These are phyloP conservation scores for Prunus armeniaca DNA, from an alignment of 306 rosid genomes.

Conservation along the genomic window DNA sequence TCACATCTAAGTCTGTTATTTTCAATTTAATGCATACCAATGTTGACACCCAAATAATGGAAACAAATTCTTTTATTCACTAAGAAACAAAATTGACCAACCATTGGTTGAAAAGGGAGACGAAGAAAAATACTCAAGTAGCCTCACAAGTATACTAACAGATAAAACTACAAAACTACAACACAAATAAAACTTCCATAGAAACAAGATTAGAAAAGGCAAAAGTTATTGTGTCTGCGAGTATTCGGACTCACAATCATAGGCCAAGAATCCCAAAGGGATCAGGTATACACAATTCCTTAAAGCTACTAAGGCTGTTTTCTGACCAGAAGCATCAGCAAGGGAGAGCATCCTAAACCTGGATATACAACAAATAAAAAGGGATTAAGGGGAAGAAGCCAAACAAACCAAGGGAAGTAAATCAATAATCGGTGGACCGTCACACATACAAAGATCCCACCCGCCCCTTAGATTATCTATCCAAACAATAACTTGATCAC, in stretches of 20 bases:
- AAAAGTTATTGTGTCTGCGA: neutral
- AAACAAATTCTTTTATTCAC: too few species aligned
- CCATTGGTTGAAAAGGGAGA: neutral
- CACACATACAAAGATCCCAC: neutral
- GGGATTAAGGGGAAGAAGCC: slow-evolving; percentile 1
- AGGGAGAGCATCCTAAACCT: slow-evolving; percentile 95
- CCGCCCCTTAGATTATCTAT: neutral
- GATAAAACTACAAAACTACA: neutral
- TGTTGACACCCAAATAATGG: too few species aligned
- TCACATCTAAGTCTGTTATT: too few species aligned
- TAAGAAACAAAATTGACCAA: too few species aligned
- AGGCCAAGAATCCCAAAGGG: slow-evolving; percentile 93
- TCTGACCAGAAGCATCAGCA: slow-evolving; percentile 73
- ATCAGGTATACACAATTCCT: slow-evolving; percentile 81
- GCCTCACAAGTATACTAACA: neutral
- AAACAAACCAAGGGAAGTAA: neutral
- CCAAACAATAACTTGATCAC: neutral
- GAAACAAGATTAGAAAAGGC: neutral
- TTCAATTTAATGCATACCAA: too few species aligned
- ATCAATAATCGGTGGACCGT: neutral
- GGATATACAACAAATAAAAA: slow-evolving; percentile 21
- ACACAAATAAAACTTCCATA: neutral
- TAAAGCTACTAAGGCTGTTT: slow-evolving; percentile 82
- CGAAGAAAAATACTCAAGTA: neutral
- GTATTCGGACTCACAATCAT: slow-evolving; percentile 73